phyloP scores from a whole-genome alignment of 306 rosid species.

The Gillenia trifoliata region DNA sequence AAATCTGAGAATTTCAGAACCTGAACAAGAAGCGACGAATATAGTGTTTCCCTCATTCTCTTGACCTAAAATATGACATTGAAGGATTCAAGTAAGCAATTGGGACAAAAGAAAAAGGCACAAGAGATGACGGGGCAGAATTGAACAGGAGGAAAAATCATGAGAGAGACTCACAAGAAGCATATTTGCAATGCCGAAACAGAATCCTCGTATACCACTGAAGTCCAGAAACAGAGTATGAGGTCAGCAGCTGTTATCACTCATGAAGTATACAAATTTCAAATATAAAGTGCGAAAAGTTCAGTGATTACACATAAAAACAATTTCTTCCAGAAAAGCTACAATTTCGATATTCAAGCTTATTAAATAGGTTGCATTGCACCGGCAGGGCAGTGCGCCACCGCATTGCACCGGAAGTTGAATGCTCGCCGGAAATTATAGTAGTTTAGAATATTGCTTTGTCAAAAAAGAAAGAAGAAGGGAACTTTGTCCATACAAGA shows the following conservation, averaged over 20 bases:
- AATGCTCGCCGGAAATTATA: too few relatives aligned
- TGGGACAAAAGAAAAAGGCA: background rate
- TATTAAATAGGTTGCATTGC: too few relatives aligned
- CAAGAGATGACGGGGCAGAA: background rate
- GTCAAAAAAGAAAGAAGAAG: conserved; percentile 23
- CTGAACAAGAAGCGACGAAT: conserved; percentile 88
- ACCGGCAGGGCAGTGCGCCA: too few relatives aligned
- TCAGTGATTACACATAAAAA: background rate
- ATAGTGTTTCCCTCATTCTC: conserved; percentile 90
- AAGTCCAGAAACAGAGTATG: conserved; percentile 35
- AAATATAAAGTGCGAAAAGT: background rate
- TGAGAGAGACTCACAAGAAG: conserved; percentile 62
- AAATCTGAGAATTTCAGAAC: conserved; percentile 33
- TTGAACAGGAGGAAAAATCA: background rate
- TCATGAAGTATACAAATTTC: conserved; percentile 21
- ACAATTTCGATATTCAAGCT: too few relatives aligned
- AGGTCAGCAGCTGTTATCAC: conserved; percentile 22
- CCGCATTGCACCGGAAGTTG: too few relatives aligned
- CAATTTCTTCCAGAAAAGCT: background rate
- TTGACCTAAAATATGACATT: conserved; percentile 62
- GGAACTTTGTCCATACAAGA: conserved; percentile 89
- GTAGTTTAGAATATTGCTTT: too few relatives aligned
- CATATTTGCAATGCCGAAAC: conserved; percentile 92
- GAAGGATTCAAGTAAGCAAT: conserved; percentile 15
- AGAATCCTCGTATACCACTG: conserved; percentile 95